These are phyloP conservation scores for Rhizophagus sp. DNA, from an alignment of 192 early-diverging fungal species.

Conservation along the genomic window DNA sequence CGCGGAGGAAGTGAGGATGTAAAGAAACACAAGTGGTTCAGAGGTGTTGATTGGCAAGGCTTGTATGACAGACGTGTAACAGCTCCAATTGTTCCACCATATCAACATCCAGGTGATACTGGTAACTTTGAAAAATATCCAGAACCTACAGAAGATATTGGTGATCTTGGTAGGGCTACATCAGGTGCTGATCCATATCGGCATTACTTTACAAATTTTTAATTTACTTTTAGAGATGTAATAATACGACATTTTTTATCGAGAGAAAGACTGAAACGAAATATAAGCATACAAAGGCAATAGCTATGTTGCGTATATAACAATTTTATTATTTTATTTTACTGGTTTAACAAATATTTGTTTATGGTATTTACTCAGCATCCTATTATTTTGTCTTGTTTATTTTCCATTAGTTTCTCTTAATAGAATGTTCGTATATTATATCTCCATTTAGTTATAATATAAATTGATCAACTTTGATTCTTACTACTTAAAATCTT, in stretches of 20 bases:
- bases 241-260: neutral
- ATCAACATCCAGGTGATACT: conserved; percentile 89
- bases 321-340: neutral
- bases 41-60: conserved; percentile 89
- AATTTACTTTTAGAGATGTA: conserved; percentile 20
- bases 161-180: conserved; percentile 35
- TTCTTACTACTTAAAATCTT: too few relatives aligned
- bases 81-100: conserved; percentile 89
- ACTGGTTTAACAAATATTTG: neutral
- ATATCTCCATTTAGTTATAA: neutral
- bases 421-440: too few relatives aligned
- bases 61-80: conserved; percentile 73
- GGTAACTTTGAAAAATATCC: conserved; percentile 98
- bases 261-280: neutral
- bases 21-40: conserved; percentile 94
- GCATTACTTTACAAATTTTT: conserved; percentile 78
- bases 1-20: conserved; percentile 89
- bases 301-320: neutral
- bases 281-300: neutral
- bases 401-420: neutral
- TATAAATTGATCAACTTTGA: neutral
- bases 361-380: too few relatives aligned
- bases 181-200: conserved; percentile 76
- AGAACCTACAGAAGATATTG: conserved; percentile 70
- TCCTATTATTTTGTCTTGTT: too few relatives aligned